These are phyloP conservation scores for Pezicula neosporulosa DNA, from an alignment of 2,329 filamentous ascomycete species.

Conservation along the genomic window DNA sequence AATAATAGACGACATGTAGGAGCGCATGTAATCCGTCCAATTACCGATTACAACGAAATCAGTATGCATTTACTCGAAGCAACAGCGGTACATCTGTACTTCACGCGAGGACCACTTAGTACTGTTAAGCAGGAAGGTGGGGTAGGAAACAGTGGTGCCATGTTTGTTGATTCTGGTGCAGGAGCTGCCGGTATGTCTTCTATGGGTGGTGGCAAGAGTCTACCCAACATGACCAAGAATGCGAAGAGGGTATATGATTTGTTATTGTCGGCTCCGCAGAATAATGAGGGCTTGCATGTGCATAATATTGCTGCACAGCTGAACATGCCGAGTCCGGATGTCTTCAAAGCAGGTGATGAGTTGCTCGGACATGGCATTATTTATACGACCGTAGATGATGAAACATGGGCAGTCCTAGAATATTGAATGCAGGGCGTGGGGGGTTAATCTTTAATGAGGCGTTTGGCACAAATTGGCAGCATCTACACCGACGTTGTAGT, in stretches of 20 bases:
- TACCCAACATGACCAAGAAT: constrained; percentile 40
- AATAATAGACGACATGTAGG: constrained; percentile 79
- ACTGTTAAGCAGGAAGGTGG: constrained; percentile 32
- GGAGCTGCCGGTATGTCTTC: constrained; percentile 30
- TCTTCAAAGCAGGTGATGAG: constrained; percentile 77
- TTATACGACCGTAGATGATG: constrained; percentile 89
- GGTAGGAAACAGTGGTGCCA: constrained; percentile 25
- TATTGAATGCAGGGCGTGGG: constrained; percentile 34
- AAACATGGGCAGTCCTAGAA: constrained; percentile 86
- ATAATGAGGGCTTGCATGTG: constrained; percentile 80
- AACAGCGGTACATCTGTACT: constrained; percentile 81
- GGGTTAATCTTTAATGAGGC: constrained; percentile 5
- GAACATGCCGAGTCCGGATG: constrained; percentile 64
- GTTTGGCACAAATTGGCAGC: constrained; percentile 8
- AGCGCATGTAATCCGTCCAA: constrained; percentile 74
- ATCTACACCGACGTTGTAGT: neutral
- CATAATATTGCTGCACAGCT: constrained; percentile 68
- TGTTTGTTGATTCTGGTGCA: constrained; percentile 31
- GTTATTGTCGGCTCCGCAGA: constrained; percentile 63
- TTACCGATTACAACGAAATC: constrained; percentile 88
- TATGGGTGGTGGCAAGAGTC: constrained; percentile 23
- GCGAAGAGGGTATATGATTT: constrained; percentile 71
- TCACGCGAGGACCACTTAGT: constrained; percentile 62
- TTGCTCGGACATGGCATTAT: constrained; percentile 70
- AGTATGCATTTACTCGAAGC: constrained; percentile 90